phyloP scores from a whole-genome alignment of 1,139 yeast species.

The Pneumocystis canis region DNA sequence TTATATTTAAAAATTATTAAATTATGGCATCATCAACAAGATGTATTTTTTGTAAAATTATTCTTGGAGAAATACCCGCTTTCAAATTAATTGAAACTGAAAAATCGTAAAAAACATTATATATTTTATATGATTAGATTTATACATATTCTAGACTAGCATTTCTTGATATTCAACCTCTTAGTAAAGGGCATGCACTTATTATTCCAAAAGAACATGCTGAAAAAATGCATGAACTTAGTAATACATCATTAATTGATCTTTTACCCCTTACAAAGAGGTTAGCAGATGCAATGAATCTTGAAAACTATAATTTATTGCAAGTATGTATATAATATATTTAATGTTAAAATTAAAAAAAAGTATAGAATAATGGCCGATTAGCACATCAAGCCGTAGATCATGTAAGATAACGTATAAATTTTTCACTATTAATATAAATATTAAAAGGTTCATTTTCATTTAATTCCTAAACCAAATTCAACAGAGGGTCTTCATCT shows the following conservation, averaged over 20 bases:
- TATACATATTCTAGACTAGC: conserved; percentile 35
- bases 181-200: conserved; percentile 72
- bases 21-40: no score
- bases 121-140: not conserved
- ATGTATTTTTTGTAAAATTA: conserved; percentile 84
- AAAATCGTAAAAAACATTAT: conserved; percentile 21
- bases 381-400: conserved; percentile 86
- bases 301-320: conserved; percentile 72
- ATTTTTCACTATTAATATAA: not conserved
- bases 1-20: no score
- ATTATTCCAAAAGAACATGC: conserved; percentile 81
- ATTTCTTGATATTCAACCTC: conserved; percentile 85
- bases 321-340: conserved; percentile 22
- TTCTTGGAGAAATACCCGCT: conserved; percentile 76
- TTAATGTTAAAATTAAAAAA: not conserved
- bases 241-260: conserved; percentile 78
- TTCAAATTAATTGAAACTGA: conserved; percentile 75
- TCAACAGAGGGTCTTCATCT: conserved; percentile 58
- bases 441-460: conserved; percentile 46
- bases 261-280: conserved; percentile 76
- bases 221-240: conserved; percentile 75
- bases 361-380: conserved; percentile 59
- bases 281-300: conserved; percentile 52
- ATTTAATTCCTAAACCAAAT: conserved; percentile 76
- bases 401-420: conserved; percentile 37